Evolutionary conservation across 2,329 filamentous ascomycete genomes (phyloP).

Genomic region (Cephalotrichum gorgonifer): DNA sequence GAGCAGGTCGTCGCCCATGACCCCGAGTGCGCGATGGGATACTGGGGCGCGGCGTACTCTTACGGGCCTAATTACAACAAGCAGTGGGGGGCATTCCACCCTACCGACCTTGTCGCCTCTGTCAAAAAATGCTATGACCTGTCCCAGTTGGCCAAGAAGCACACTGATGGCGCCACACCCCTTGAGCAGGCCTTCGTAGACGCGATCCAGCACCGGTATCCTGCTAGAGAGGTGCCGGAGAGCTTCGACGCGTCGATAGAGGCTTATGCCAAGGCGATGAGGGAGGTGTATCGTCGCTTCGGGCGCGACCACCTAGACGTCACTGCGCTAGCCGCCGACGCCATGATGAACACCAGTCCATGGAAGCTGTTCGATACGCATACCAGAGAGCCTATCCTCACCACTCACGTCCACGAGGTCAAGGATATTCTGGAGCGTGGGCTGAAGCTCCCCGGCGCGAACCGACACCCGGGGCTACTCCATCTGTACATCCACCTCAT

Average conservation of each 20-base stretch:
- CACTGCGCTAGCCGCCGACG: conserved; percentile 25
- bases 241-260: conserved; percentile 45
- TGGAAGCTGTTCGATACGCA: conserved; percentile 32
- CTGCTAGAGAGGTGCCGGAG: conserved; percentile 30
- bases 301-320: conserved; percentile 29
- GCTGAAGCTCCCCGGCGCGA: conserved; percentile 35
- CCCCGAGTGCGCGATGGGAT: conserved; percentile 46
- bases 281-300: conserved; percentile 20
- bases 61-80: conserved; percentile 71
- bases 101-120: conserved; percentile 42
- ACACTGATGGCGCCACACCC: conserved; percentile 23
- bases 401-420: conserved; percentile 6
- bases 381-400: conserved; percentile 18
- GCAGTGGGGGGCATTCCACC: conserved; percentile 62
- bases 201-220: conserved; percentile 54
- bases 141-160: conserved; percentile 33
- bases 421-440: conserved; percentile 28
- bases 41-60: conserved; percentile 62
- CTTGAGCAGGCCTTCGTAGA: conserved; percentile 38
- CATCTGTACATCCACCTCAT: conserved; percentile 71
- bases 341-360: conserved; percentile 36
- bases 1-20: conserved; percentile 46
- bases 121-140: conserved; percentile 20
- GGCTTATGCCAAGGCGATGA: conserved; percentile 29
- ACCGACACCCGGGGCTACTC: conserved; percentile 56